Evolutionary conservation across 1,284 basidiomycete species (phyloP), one percentile per base, ranked within the genome.

Genomic region (Cutaneotrichosporon dermatis): DNA sequence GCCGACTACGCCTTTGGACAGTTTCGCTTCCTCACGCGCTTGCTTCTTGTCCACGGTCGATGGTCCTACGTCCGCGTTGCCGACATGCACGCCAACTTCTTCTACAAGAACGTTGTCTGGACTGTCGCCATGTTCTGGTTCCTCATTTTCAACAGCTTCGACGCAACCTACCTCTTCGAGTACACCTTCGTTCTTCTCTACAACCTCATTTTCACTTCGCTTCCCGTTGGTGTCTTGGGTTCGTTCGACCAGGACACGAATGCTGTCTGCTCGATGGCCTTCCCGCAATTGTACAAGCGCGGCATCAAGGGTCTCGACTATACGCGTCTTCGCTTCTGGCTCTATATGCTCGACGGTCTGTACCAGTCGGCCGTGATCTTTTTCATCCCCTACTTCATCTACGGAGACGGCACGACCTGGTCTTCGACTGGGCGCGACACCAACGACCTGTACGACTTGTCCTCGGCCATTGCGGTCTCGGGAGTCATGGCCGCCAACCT

Each of bases 1-100:
- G 93, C 95, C 12, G 95, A 98, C 77, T 98, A 97, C 69, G 94
- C 94, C 1, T 94, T 98, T 79, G 94, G 92, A 2, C 95, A 98
- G 74, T 99, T 99, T 82, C 83, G 94, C 56, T 98, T 88, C 82
- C 78, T 98, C 60, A 95, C 92, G 1, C 91, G 93, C 74, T 79
- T 98, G 45, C 81, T 99, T 13, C 83, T 99, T 59, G 95, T 97
- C 4, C 94, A 98, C 71, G 94, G 94, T 5, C 86, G 92, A 45
- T 95, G 94, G 93, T 94, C 90, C 40, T 97, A 98, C 78, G 88
- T 93, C 69, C 89, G 94, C 48, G 84, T 98, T 45, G 92, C 94
- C n/a, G 92, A 96, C 71, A 92, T 94, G 92, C 91, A 94, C 71
- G 88, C 88, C 65, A 95, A 93, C 78, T 98, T 97, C 81, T 98